Evolutionary conservation across 768 basidiomycete genomes (phyloP).

Genomic region (Agrocybe chaxingu): DNA sequence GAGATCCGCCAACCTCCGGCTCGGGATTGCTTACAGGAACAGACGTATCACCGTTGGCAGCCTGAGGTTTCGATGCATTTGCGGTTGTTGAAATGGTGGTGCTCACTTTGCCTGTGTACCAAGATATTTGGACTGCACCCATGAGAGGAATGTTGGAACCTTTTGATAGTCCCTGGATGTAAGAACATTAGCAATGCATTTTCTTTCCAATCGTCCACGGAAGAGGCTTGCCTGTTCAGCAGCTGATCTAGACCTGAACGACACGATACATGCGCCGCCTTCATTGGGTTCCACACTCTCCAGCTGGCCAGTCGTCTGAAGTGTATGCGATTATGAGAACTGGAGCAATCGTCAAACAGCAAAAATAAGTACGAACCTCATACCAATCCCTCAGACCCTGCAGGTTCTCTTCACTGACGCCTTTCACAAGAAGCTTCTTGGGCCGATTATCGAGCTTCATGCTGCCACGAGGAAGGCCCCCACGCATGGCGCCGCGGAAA

Average conservation of each 20-base stretch:
- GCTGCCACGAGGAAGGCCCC: conserved; percentile 63
- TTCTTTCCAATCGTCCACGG: background rate
- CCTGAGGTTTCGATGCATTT: conserved; percentile 14
- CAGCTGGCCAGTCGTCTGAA: conserved; percentile 65
- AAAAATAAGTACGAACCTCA: conserved; percentile 46
- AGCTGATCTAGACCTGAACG: conserved; percentile 67
- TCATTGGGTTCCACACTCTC: conserved; percentile 59
- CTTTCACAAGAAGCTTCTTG: conserved; percentile 74
- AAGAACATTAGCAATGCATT: conserved; percentile 12
- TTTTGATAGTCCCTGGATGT: conserved; percentile 63
- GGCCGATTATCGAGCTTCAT: conserved; percentile 93
- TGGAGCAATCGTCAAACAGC: background rate
- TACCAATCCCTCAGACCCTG: conserved; percentile 80
- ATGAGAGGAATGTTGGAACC: conserved; percentile 64
- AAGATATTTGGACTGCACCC: conserved; percentile 63
- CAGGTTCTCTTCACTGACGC: conserved; percentile 46
- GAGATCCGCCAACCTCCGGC: conserved; percentile 29
- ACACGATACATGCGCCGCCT: conserved; percentile 47
- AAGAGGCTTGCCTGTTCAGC: conserved; percentile 65
- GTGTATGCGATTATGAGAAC: conserved; percentile 5
- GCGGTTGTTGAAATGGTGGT: conserved; percentile 17
- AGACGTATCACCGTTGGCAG: conserved; percentile 8
- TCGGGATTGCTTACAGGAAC: conserved; percentile 10
- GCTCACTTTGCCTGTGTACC: conserved; percentile 46
- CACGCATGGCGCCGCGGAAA: conserved; percentile 60